Conservation (phyloP, 2,329 filamentous ascomycete genomes). For the Dothidotthia symphoricarpi region DNA sequence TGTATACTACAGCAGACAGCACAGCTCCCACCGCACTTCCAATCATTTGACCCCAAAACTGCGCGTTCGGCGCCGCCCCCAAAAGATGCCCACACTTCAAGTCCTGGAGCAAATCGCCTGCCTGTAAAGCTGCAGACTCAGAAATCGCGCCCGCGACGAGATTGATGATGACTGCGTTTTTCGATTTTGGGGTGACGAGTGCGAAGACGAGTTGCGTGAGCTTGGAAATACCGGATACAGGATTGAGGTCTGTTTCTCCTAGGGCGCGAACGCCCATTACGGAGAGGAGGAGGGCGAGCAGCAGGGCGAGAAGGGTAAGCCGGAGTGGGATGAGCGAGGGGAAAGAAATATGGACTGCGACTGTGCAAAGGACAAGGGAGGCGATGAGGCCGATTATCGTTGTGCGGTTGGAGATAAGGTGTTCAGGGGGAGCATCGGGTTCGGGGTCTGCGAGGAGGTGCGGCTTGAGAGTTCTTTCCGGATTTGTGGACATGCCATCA, state of each 20-base stretch:
- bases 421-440: slow-evolving; percentile 78
- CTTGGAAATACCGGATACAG: slow-evolving; percentile 94
- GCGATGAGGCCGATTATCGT: slow-evolving; percentile 73
- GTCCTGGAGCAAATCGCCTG: slow-evolving; percentile 95
- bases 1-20: slow-evolving; percentile 82
- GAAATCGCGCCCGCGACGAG: slow-evolving; percentile 87
- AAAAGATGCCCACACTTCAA: slow-evolving; percentile 93
- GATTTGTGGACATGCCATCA: slow-evolving; percentile 18
- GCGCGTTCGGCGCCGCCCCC: slow-evolving; percentile 86
- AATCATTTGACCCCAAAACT: slow-evolving; percentile 95
- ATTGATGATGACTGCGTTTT: slow-evolving; percentile 90
- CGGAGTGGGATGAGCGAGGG: slow-evolving; percentile 76
- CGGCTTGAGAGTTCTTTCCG: slow-evolving; percentile 33
- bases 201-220: slow-evolving; percentile 95
- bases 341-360: slow-evolving; percentile 80
- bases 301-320: slow-evolving; percentile 79
- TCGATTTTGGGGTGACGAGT: slow-evolving; percentile 69
- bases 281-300: slow-evolving; percentile 68
- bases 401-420: slow-evolving; percentile 71
- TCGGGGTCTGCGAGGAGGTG: slow-evolving; percentile 42
- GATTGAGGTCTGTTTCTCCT: slow-evolving; percentile 88
- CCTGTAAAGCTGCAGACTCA: slow-evolving; percentile 83
- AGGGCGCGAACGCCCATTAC: slow-evolving; percentile 65
- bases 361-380: slow-evolving; percentile 76
- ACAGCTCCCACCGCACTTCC: slow-evolving; percentile 83